These are phyloP conservation scores for Luvunga scandens DNA, from an alignment of 345 rosid species.

Conservation along the genomic window DNA sequence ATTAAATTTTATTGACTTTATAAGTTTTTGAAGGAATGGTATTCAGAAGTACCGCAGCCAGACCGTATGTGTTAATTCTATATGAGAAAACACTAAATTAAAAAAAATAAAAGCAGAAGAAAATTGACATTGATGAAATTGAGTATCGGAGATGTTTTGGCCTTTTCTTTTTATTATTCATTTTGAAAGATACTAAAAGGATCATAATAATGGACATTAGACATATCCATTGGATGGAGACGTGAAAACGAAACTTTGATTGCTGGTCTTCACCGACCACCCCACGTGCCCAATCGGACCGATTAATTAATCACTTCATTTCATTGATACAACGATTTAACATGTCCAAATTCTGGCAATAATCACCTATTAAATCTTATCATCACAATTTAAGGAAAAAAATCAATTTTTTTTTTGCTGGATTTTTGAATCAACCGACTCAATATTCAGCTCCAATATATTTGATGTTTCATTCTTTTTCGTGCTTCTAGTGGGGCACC, in stretches of 20 bases:
- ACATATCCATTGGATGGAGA: not conserved
- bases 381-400: not conserved
- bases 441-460: not conserved
- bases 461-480: not conserved
- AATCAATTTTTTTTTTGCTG: not conserved
- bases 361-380: not conserved
- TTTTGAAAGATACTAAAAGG: too few relatives aligned
- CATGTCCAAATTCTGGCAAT: not conserved
- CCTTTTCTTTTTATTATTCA: not conserved
- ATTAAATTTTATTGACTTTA: too few relatives aligned
- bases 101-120: not conserved
- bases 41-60: too few relatives aligned
- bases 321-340: not conserved
- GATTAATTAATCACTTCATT: not conserved
- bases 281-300: slow-evolving; percentile 14
- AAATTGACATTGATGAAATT: not conserved
- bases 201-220: too few relatives aligned
- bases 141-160: not conserved
- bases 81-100: too few relatives aligned
- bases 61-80: too few relatives aligned
- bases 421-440: not conserved
- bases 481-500: not conserved
- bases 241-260: not conserved
- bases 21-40: too few relatives aligned
- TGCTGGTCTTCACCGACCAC: slow-evolving; percentile 13